Evolutionary conservation across 257 asterid genomes (phyloP).

Genomic region (Fraxinus excelsior): DNA sequence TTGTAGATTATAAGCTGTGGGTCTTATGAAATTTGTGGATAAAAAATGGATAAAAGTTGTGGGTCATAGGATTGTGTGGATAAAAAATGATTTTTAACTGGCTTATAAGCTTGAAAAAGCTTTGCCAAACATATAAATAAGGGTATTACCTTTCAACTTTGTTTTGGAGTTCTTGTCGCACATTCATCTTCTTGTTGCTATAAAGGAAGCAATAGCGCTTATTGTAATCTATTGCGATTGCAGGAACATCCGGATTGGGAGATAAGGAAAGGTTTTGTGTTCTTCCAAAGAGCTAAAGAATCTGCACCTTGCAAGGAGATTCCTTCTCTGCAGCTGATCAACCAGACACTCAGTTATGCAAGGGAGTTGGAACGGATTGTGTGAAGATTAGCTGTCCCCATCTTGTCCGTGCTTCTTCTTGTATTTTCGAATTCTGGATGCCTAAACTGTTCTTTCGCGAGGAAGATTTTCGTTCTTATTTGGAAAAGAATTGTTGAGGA

Average conservation of each 20-base stretch:
- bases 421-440: not conserved
- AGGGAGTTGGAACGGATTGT: conserved; percentile 90
- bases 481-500: not conserved
- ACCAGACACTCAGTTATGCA: conserved; percentile 90
- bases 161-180: not conserved
- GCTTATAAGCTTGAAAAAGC: too few species aligned
- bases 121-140: too few species aligned
- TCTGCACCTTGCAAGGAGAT: conserved; percentile 87
- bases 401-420: not conserved
- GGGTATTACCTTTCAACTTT: not conserved
- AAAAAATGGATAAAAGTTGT: too few species aligned
- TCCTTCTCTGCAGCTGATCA: conserved; percentile 89
- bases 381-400: conserved; percentile 24
- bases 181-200: too few species aligned
- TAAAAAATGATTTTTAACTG: too few species aligned
- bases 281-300: conserved; percentile 77
- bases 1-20: too few species aligned
- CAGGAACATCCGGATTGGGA: conserved; percentile 98
- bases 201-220: not conserved
- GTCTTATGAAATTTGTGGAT: too few species aligned
- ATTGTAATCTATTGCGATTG: conserved; percentile 28
- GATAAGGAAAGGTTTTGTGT: conserved; percentile 56
- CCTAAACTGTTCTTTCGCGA: not conserved
- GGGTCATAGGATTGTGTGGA: too few species aligned
- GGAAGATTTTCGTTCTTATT: not conserved